Conservation (phyloP, 2,329 filamentous ascomycete species). For the Talaromyces sp. region DNA sequence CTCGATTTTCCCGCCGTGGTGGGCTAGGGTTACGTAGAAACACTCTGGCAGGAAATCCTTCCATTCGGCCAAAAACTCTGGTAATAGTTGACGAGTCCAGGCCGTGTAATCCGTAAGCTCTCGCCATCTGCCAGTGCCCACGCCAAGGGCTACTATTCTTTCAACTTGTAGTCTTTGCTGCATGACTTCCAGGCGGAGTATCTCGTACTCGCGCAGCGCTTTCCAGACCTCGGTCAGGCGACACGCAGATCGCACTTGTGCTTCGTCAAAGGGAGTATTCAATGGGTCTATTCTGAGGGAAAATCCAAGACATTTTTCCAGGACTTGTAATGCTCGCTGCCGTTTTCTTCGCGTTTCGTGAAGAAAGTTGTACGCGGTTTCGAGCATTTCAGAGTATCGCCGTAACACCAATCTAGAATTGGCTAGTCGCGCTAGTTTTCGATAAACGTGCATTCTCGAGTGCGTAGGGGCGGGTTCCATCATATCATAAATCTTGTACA, state of each 20-base stretch:
- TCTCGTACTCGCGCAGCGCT: constrained; percentile 29
- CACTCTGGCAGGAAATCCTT: constrained; percentile 40
- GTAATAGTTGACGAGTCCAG: constrained; percentile 36
- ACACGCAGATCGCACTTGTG: neutral
- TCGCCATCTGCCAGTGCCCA: constrained; percentile 18
- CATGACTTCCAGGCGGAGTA: constrained; percentile 24
- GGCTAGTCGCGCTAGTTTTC: constrained; percentile 26
- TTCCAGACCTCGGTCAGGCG: constrained; percentile 6
- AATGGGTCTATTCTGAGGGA: constrained; percentile 3
- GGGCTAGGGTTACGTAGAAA: constrained; percentile 30
- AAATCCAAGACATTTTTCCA: constrained; percentile 21
- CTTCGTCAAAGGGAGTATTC: constrained; percentile 19
- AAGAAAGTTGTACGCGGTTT: constrained; percentile 26
- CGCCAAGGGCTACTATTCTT: constrained; percentile 19
- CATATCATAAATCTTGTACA: constrained; percentile 53
- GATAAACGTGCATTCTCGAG: constrained; percentile 56
- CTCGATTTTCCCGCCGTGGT: constrained; percentile 34
- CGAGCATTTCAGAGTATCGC: constrained; percentile 24
- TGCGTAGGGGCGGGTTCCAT: constrained; percentile 60
- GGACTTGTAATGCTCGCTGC: constrained; percentile 19
- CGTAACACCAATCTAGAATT: constrained; percentile 18
- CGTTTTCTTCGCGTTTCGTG: constrained; percentile 23
- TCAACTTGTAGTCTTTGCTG: constrained; percentile 24
- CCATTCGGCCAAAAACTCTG: constrained; percentile 47
- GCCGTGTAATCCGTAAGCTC: constrained; percentile 14